phyloP scores from a whole-genome alignment of 306 rosid genomes.

The Prunus mongolica region DNA sequence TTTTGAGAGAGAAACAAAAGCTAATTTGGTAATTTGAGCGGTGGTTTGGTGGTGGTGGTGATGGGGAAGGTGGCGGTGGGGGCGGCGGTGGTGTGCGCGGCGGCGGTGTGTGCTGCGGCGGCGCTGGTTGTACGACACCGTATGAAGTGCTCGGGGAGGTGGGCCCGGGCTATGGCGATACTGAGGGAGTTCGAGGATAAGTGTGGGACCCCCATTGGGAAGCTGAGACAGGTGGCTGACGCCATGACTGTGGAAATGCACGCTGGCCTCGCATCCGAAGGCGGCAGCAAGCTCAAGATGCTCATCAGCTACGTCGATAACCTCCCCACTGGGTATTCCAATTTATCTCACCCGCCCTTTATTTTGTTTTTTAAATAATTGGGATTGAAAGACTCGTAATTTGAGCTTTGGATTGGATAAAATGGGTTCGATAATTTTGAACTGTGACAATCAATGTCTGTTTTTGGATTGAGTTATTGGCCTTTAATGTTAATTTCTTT shows the following conservation, averaged over 20 bases:
- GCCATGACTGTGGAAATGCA: constrained; percentile 97
- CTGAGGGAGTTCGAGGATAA: constrained; percentile 64
- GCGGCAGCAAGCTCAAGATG: constrained; percentile 97
- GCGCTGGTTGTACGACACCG: constrained; percentile 61
- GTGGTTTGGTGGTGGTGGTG: neutral
- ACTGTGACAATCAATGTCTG: neutral
- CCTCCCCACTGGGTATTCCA: constrained; percentile 79
- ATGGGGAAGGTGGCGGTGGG: constrained; percentile 74
- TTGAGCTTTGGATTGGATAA: neutral
- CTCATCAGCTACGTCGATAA: constrained; percentile 84
- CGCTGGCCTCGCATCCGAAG: constrained; percentile 94
- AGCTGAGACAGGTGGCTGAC: constrained; percentile 70
- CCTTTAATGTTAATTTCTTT: neutral
- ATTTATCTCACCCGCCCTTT: neutral
- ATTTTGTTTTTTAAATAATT: neutral
- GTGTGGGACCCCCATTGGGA: constrained; percentile 62
- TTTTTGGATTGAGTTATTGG: neutral
- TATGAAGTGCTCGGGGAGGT: constrained; percentile 46
- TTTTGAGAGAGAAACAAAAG: neutral
- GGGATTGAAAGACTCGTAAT: neutral
- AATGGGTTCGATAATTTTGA: neutral
- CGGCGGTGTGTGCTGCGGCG: constrained; percentile 77
- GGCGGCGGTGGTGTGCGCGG: constrained; percentile 66
- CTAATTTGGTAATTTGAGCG: neutral
- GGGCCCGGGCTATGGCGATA: constrained; percentile 49